These are phyloP conservation scores for Cutaneotrichosporon sp. DNA, from an alignment of 1,284 basidiomycete species.

Conservation along the genomic window DNA sequence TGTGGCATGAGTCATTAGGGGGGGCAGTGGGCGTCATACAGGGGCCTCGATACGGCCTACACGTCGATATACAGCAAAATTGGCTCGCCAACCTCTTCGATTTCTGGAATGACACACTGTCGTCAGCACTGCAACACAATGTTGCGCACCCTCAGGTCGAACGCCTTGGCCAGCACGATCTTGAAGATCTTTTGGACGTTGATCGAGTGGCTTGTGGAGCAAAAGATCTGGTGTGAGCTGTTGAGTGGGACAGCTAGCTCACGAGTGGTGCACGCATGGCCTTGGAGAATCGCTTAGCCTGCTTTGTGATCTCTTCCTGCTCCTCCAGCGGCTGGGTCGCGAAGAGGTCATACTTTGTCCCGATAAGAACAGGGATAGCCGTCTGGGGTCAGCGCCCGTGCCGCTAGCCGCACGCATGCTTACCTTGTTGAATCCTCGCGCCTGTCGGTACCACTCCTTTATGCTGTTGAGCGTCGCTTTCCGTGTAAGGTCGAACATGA, in stretches of 20 bases:
- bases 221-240: slow-evolving; percentile 64
- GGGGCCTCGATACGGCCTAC: background rate
- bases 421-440: slow-evolving; percentile 96
- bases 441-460: slow-evolving; percentile 99
- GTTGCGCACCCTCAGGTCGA: slow-evolving; percentile 47
- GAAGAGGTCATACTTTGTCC: slow-evolving; percentile 97
- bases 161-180: slow-evolving; percentile 49
- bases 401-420: slow-evolving; percentile 18
- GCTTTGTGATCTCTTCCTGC: slow-evolving; percentile 97
- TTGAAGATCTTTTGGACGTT: slow-evolving; percentile 99
- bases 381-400: slow-evolving; percentile 55
- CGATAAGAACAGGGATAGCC: slow-evolving; percentile 91
- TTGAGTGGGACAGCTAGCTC: slow-evolving; percentile 2
- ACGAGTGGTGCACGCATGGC: slow-evolving; percentile 93
- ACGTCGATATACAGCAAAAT: slow-evolving; percentile 67
- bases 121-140: slow-evolving; percentile 30
- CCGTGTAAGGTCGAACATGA: slow-evolving; percentile 98
- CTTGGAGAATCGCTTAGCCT: slow-evolving; percentile 92
- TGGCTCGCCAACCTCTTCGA: slow-evolving; percentile 88
- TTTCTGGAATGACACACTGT: slow-evolving; percentile 95
- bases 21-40: slow-evolving; percentile 4
- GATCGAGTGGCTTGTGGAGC: slow-evolving; percentile 94
- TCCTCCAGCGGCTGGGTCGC: slow-evolving; percentile 92
- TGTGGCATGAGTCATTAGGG: slow-evolving; percentile 11
- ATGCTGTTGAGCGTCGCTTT: slow-evolving; percentile 96